Base-by-base conservation (phyloP, 2,329 filamentous ascomycete species). In the Neopestalotiopsis sp. region DNA sequence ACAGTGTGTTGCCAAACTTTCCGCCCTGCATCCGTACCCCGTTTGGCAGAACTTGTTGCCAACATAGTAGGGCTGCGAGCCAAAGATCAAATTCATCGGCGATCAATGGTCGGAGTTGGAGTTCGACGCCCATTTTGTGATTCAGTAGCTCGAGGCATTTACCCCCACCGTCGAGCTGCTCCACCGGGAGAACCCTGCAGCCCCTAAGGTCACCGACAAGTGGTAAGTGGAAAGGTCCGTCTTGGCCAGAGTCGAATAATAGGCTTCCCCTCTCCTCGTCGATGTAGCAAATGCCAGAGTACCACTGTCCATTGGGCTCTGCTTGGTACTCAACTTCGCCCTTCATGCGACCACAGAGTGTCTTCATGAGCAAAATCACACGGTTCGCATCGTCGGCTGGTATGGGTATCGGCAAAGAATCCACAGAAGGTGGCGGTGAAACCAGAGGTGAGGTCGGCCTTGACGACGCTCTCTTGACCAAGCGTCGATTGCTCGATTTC, bases 21-120 rank as follows among this genome's bases (percentile, higher is more conserved):
- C 73, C 84, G 77, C 81, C 87, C 32, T 84, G 80, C 71, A 88
- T 83, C 72, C 87, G 88, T 68, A 87, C 81, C 13, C 85, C 85
- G 12, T 85, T 84, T 1, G 90, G 89, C 30, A 89, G 88, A 69
- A 94, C 84, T 71, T 94, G 92, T 78, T 94, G 92, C 93, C 93
- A 96, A 77, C 91, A 94, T 40, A 95, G 84, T 59, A 96, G 80
- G 7, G 93, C 93, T 14, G 93, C 93, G 68, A 95, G 88, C 93
- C 93, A 96, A 28, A 91, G 84, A 73, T 95, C 92, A 72, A 91
- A 89, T 75, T 95, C 92, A 24, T 90, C 87, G 40, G 86, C 80
- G 2, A 86, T 85, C 9, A 88, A 78, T 14, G 93, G 91, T 45
- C 90, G 87, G 68, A 96, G 81, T 67, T 92, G 83, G 58, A 94